Base-by-base conservation (phyloP, 2,329 filamentous ascomycete genomes). In the Capronia americana region DNA sequence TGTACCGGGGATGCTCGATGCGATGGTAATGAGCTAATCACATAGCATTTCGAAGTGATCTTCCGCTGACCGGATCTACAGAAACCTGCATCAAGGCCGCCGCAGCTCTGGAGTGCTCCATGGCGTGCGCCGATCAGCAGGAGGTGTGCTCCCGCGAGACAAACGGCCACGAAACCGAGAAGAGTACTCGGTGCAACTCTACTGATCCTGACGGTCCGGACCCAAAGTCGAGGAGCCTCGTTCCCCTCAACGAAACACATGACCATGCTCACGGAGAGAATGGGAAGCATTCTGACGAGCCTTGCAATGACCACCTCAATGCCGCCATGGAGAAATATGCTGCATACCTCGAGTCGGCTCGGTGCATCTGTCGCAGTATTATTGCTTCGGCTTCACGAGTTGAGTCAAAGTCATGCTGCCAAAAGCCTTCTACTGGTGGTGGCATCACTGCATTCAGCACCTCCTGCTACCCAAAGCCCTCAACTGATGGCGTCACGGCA, bases 291-390 rank as follows among this genome's bases (percentile, higher is more conserved):
- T 54, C 61, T 23, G 59, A 59, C 24, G 48, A 59, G 48, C 69
- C 72, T 23, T 74, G 73, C 67, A 69, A 58, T 57, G 64, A 41
- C 34, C 72, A 74, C 46, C 67, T 74, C 4, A 57, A 65, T 41
- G 64, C 70, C 28, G 73, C 73, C 28, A 71, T 73, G 57, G 68
- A 72, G 17, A 67, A 71, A 61, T 74, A 74, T 69, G 69, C 67
- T 57, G 67, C 65, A n/a, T 73, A 73, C 68, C 70, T 74, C n/a
- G 70, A 73, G 38, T 64, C 68, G 53, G 72, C 71, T 51, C 68
- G 67, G 41, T 74, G 73, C 63, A 74, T 74, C 54, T 74, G 73
- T 55, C 71, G 71, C 17, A 73, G 64, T 38, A 70, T 73, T 57
- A 64, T 74, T 65, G 28, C 56, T 34, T 61, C 65, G 20, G 63